Evolutionary conservation across 345 rosid genomes (phyloP).

Genomic region (Dovyalis caffra): DNA sequence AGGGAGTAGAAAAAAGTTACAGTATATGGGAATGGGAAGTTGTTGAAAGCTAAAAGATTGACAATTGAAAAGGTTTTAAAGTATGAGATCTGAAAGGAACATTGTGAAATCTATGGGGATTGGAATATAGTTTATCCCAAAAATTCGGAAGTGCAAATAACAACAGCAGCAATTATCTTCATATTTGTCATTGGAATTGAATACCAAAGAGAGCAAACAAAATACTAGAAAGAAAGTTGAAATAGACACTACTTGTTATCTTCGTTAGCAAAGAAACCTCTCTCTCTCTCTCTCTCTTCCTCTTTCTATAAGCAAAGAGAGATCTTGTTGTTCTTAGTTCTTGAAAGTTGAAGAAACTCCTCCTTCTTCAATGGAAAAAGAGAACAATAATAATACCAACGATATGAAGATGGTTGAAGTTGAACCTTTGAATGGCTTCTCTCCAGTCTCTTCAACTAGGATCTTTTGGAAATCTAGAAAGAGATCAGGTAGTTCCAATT

Average conservation of each 20-base stretch:
- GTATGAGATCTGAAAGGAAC: not conserved
- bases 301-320: not conserved
- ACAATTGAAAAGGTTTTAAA: not conserved
- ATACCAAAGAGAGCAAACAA: too few species aligned
- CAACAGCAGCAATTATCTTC: not conserved
- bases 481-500: conserved; percentile 53
- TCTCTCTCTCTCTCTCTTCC: not conserved
- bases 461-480: conserved; percentile 78
- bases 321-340: not conserved
- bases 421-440: conserved; percentile 58
- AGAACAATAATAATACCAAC: conserved; percentile 10
- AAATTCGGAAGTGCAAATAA: not conserved
- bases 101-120: not conserved
- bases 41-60: not conserved
- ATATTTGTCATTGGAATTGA: not conserved
- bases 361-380: conserved; percentile 29
- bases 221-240: not conserved
- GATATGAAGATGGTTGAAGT: conserved; percentile 29
- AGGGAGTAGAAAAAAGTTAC: too few species aligned
- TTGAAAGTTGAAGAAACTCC: too few species aligned
- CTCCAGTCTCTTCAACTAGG: conserved; percentile 62
- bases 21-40: too few species aligned
- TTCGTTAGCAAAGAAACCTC: not conserved
- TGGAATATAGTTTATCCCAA: not conserved
- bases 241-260: not conserved